Evolutionary conservation across 371 early-diverging fungal species (phyloP), one percentile per base, ranked within the genome.

Genomic region (Circinella umbellata): DNA sequence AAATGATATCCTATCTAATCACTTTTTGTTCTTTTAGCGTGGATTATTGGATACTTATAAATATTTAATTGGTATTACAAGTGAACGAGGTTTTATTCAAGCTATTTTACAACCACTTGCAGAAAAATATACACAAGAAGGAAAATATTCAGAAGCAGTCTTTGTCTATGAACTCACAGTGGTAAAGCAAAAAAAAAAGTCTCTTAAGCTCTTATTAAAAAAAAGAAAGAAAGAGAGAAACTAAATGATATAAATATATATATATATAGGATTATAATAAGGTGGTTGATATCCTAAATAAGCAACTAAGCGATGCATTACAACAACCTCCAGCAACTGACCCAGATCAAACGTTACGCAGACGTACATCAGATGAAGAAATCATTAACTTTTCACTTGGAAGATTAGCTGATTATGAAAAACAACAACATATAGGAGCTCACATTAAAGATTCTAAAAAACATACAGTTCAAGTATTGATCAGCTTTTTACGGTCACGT

Each of bases 221-320:
- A n/a, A n/a, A n/a, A n/a, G n/a, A n/a, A n/a, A n/a, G n/a, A n/a
- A n/a, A n/a, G n/a, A n/a, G n/a, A n/a, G 42, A 42, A 42, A 42
- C 42, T 3, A 42, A 53, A 53, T 13, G 6, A 53, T 13, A 53
- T 13, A 18, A 53, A n/a, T 34, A 42, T n/a, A 27, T 27, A 60
- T 5, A 57, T 63, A 17, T 27, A 15, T 47, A 66, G 75, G 90
- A 95, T 55, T 93, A 92, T 73, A 90, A 93, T 75, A 84, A 78
- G 7, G 95, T 96, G 27, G 78, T 94, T 3, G 83, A 83, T 48
- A 84, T 95, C n/a, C 70, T 96, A 72, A 89, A 87, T 72, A 85
- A 88, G 69, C 89, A 93, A 73, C 76, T 97, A 51, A 92, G 93
- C 54, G 60, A 64, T 61, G 65, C 61, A 27, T 54, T 72, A 39